Conservation (phyloP, 2,329 filamentous ascomycete genomes). For the Exophiala dermatitidis region DNA sequence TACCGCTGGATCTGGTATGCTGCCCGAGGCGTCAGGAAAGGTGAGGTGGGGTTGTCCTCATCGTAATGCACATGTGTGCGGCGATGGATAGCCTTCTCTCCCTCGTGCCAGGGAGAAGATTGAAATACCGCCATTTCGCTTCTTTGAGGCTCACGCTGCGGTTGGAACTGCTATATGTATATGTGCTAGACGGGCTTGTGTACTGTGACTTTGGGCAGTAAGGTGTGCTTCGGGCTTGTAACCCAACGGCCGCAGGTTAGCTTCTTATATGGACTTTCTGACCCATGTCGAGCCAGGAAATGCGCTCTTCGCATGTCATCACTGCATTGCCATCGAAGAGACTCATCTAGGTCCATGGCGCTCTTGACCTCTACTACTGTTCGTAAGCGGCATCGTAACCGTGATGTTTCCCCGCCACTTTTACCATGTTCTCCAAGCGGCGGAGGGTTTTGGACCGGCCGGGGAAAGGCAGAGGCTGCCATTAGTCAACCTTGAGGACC, state of each 20-base stretch:
- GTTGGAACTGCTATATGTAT: not conserved
- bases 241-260: not conserved
- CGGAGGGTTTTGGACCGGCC: not conserved
- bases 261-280: not conserved
- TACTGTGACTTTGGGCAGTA: too few relatives aligned
- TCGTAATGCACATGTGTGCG: conserved; percentile 51
- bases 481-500: not conserved
- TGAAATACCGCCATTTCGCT: conserved; percentile 13
- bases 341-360: too few relatives aligned
- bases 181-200: not conserved
- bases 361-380: not conserved
- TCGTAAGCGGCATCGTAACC: not conserved
- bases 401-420: not conserved
- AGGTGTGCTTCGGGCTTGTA: not conserved
- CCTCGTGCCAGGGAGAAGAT: conserved; percentile 50
- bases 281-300: not conserved
- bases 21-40: conserved; percentile 56
- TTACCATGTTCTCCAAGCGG: not conserved
- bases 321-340: too few relatives aligned
- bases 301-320: too few relatives aligned
- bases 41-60: conserved; percentile 58
- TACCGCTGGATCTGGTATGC: conserved; percentile 54
- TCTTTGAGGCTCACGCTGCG: not conserved
- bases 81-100: conserved; percentile 59
- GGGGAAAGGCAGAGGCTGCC: not conserved